Evolutionary conservation across 306 rosid species (phyloP).

Genomic region (Rosa persica): DNA sequence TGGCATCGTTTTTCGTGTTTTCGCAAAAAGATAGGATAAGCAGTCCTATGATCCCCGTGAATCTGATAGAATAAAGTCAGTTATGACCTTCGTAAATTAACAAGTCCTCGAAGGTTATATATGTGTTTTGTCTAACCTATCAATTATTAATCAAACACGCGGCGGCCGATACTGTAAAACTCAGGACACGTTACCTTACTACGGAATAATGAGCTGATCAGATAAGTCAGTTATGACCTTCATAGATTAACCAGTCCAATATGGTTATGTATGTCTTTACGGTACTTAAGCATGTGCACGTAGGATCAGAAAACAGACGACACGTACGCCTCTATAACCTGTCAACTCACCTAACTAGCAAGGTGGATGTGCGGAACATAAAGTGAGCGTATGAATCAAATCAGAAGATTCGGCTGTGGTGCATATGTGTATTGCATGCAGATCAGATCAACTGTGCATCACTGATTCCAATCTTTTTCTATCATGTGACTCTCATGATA

Average conservation of each 20-base stretch:
- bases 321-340: neutral
- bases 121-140: neutral
- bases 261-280: neutral
- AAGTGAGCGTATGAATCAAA: neutral
- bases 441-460: no score
- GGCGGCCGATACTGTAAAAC: no score
- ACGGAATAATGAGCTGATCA: accelerated
- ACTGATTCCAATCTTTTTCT: no score
- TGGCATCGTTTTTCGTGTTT: neutral
- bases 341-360: neutral
- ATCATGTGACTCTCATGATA: no score
- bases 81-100: neutral
- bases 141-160: neutral
- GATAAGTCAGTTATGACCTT: neutral
- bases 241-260: neutral
- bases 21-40: neutral
- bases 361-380: neutral
- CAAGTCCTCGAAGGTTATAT: neutral
- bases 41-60: neutral
- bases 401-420: no score
- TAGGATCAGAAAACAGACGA: neutral
- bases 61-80: neutral
- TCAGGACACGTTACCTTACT: no score
- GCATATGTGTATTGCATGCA: no score
- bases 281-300: neutral